These are phyloP conservation scores for Auriculariales sp. DNA, from an alignment of 768 basidiomycete species.

Conservation along the genomic window DNA sequence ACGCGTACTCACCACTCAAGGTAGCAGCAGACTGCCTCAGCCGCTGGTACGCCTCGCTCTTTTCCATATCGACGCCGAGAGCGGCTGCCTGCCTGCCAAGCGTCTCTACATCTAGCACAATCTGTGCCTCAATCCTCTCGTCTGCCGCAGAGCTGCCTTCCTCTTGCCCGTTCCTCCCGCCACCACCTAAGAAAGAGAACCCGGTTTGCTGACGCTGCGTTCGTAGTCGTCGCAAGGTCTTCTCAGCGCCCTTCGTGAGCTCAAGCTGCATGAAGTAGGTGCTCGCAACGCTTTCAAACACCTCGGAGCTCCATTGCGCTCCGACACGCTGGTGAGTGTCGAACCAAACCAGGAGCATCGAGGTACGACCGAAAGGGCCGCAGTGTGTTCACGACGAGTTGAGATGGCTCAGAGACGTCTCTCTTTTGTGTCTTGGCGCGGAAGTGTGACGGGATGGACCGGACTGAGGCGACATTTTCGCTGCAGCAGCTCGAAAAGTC, in stretches of 20 bases:
- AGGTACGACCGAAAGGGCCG: slow-evolving; percentile 70
- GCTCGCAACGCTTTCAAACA: slow-evolving; percentile 60
- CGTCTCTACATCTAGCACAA: slow-evolving; percentile 76
- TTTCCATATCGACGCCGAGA: slow-evolving; percentile 49
- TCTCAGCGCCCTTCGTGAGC: slow-evolving; percentile 85
- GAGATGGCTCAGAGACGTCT: slow-evolving; percentile 63
- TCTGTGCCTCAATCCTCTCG: slow-evolving; percentile 72
- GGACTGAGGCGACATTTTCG: slow-evolving; percentile 71
- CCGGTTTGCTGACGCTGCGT: slow-evolving; percentile 57
- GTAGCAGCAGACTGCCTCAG: slow-evolving; percentile 21
- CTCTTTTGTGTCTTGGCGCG: slow-evolving; percentile 69
- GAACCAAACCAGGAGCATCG: too few relatives aligned
- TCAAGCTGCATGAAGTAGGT: slow-evolving; percentile 71
- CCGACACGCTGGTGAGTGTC: too few relatives aligned
- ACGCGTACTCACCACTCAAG: too few relatives aligned
- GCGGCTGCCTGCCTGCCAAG: slow-evolving; percentile 64
- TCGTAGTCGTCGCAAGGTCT: slow-evolving; percentile 71
- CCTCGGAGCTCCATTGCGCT: slow-evolving; percentile 34
- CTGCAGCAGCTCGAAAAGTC: slow-evolving; percentile 61
- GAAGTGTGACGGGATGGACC: slow-evolving; percentile 82
- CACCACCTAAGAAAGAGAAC: slow-evolving; percentile 67
- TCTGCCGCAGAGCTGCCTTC: slow-evolving; percentile 78
- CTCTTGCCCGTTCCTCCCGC: slow-evolving; percentile 32
- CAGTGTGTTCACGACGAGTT: slow-evolving; percentile 71
- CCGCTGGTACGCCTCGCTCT: slow-evolving; percentile 34